A percentile compares a stretch with the other conserved stretches of the same genome.
Evolutionary conservation across 805 yeast species (phyloP).

Genomic region (Metschnikowia matae): DNA sequence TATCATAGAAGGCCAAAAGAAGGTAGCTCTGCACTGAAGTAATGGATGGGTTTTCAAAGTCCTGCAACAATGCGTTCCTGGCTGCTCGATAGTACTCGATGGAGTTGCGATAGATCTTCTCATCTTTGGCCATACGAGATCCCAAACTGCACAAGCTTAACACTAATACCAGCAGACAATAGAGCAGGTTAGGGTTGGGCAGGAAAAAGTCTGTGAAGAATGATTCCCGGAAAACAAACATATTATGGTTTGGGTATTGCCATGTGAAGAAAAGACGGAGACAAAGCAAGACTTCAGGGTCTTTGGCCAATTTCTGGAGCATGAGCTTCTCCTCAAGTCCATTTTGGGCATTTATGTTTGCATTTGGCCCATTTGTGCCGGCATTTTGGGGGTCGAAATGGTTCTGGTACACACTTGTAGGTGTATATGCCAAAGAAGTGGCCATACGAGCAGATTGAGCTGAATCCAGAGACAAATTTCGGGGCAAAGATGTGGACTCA

Average conservation of each 20-base stretch:
- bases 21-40: slow-evolving; percentile 56
- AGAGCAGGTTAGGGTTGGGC: slow-evolving; percentile 47
- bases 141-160: slow-evolving; percentile 60
- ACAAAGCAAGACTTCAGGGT: slow-evolving; percentile 29
- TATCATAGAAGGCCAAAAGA: slow-evolving; percentile 57
- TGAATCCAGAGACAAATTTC: no score
- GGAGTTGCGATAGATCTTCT: slow-evolving; percentile 38
- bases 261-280: slow-evolving; percentile 51
- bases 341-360: slow-evolving; percentile 26
- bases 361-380: slow-evolving; percentile 25
- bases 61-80: slow-evolving; percentile 36
- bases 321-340: slow-evolving; percentile 13
- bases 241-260: slow-evolving; percentile 61
- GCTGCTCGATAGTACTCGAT: slow-evolving; percentile 46
- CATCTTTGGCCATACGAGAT: slow-evolving; percentile 45
- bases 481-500: neutral
- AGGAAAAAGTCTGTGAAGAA: slow-evolving; percentile 58
- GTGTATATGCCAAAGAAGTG: slow-evolving; percentile 30
- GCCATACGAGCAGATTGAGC: neutral
- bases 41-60: slow-evolving; percentile 45
- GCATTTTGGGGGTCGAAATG: slow-evolving; percentile 26
- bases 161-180: slow-evolving; percentile 53
- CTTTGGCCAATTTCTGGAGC: slow-evolving; percentile 12
- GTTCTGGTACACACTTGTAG: slow-evolving; percentile 42
- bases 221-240: slow-evolving; percentile 61